Evolutionary conservation across 208 protist genomes (phyloP), one percentile per base, ranked within the genome.

Genomic region (Herpetomonas samuelpessoai): DNA sequence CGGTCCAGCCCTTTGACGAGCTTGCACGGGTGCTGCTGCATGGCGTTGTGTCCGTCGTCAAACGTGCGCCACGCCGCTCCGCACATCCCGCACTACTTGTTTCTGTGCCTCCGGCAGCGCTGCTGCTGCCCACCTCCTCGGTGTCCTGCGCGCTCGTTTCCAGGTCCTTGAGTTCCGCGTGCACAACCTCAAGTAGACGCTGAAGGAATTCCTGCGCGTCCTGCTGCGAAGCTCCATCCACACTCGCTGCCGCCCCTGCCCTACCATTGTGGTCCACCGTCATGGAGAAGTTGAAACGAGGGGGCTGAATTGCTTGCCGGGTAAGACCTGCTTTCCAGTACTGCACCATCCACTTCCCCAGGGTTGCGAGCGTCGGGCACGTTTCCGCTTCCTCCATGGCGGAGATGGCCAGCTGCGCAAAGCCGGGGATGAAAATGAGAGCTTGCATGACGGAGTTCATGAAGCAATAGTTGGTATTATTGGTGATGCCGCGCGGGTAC

Each of bases 151-250:
- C 31, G 0, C 6, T 14, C 0, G 39, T 49, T 49, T 89, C 82
- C 7, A 80, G 62, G 0, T 45, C 38, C 1, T 68, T 49, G 4
- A 95, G 54, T 57, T 95, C 88, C 0, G 58, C 39, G 19, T 88
- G 72, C 25, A 95, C 63, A 7, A 60, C 46, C 49, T 92, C 83
- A 7, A 95, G 73, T 52, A 95, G 45, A 26, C 53, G 55, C 25
- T 90, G 83, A 24, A 95, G 56, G 62, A 90, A 93, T 65, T 95
- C 89, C 52, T 89, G 82, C 12, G 89, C 89, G 58, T 95, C 89
- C 46, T 93, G 70, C 62, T 95, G 89, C 41, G 71, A 44, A 1
- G 54, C 65, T n/a, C 89, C 89, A 57, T 88, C 73, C 6, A 86
- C 2, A 27, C 28, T 6, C 0, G 58, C 47, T 19, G n/a, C 31